Percentiles rank a stretch among this genome's conserved stretches.
Conservation (phyloP, 768 basidiomycete genomes). For the Scleroderma bovista region DNA sequence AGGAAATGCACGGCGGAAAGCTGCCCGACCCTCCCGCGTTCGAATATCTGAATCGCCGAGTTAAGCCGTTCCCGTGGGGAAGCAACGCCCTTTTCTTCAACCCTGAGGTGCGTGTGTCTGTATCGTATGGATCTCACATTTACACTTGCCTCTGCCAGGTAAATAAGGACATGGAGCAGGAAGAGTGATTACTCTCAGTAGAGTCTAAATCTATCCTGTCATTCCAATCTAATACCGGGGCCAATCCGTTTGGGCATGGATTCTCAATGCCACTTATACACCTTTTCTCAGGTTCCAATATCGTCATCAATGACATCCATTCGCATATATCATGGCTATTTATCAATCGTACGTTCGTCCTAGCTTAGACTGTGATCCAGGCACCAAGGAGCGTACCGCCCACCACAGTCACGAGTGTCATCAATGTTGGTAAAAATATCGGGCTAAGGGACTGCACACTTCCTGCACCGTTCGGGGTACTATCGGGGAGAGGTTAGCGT, state of each 20-base stretch:
- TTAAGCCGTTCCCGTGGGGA: conserved; percentile 85
- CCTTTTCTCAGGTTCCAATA: neutral
- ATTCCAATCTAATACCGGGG: no score
- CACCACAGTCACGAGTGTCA: conserved; percentile 23
- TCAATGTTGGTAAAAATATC: conserved; percentile 22
- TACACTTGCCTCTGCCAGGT: conserved; percentile 31
- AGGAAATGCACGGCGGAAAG: conserved; percentile 64
- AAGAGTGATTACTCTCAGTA: conserved; percentile 6
- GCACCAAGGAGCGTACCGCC: conserved; percentile 35
- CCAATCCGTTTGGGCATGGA: no score
- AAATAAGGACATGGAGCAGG: conserved; percentile 57
- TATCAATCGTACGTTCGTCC: no score
- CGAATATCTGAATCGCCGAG: conserved; percentile 70
- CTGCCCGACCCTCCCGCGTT: conserved; percentile 68
- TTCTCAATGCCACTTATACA: no score
- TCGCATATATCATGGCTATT: no score
- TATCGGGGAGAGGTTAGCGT: conserved; percentile 1
- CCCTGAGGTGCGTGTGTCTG: conserved; percentile 42
- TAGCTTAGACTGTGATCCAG: conserved; percentile 32
- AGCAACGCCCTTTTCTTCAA: conserved; percentile 81
- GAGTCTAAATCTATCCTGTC: neutral
- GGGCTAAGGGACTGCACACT: conserved; percentile 11
- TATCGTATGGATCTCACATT: neutral
- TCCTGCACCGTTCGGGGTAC: conserved; percentile 12
- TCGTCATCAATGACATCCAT: neutral